phyloP scores from a whole-genome alignment of 2,329 filamentous ascomycete genomes.

The Colletotrichum echinochloae region DNA sequence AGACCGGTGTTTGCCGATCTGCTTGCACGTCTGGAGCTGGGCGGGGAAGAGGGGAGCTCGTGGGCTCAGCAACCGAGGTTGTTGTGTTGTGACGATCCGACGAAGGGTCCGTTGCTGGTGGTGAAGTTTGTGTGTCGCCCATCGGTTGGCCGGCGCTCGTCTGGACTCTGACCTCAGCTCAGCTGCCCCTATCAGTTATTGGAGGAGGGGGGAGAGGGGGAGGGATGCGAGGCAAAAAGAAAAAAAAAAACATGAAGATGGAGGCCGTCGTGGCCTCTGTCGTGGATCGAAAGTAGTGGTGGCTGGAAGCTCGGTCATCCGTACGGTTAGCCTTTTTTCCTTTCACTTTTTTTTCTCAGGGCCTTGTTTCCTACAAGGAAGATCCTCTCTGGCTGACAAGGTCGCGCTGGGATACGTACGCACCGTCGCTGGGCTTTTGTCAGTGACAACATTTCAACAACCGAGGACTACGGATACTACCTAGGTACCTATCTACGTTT shows the following conservation, averaged over 20 bases:
- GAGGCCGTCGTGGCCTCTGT: neutral
- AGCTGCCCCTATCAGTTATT: neutral
- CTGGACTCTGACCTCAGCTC: neutral
- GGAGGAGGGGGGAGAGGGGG: no score
- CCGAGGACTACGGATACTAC: neutral
- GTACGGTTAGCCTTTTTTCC: slow-evolving; percentile 18
- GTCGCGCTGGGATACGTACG: slow-evolving; percentile 15
- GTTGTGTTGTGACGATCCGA: slow-evolving; percentile 41
- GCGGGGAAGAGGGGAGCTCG: neutral
- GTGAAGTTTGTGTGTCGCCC: slow-evolving; percentile 28
- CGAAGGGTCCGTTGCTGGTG: slow-evolving; percentile 1
- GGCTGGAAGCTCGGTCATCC: slow-evolving; percentile 29
- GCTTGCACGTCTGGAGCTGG: neutral
- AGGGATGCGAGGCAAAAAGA: neutral
- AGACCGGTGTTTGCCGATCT: neutral
- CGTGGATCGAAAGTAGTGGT: slow-evolving; percentile 22
- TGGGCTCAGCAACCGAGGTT: slow-evolving; percentile 34
- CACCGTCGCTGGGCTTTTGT: neutral
- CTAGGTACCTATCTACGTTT: neutral
- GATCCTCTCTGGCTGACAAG: slow-evolving; percentile 23
- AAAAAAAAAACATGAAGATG: neutral
- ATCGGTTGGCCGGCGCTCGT: slow-evolving; percentile 20
- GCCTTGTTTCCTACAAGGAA: slow-evolving; percentile 31
- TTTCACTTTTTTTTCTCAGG: slow-evolving; percentile 23
- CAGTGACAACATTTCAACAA: neutral